phyloP scores from a whole-genome alignment of 1,139 yeast genomes.

The Yamadazyma dushanensis region DNA sequence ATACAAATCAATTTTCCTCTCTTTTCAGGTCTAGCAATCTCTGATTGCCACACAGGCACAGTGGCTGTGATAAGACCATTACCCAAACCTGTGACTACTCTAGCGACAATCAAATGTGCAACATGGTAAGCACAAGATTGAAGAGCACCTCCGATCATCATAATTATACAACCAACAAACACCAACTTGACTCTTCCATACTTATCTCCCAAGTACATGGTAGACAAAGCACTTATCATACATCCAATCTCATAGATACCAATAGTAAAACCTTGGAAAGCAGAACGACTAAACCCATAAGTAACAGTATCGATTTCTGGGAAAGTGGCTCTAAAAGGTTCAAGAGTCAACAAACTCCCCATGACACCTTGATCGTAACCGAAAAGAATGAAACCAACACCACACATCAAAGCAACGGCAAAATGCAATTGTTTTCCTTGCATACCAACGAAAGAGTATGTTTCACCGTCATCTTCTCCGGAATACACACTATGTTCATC shows the following conservation, averaged over 20 bases:
- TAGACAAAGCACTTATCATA: slow-evolving; percentile 32
- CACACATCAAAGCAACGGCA: slow-evolving; percentile 29
- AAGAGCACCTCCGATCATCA: slow-evolving; percentile 37
- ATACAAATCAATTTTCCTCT: slow-evolving; percentile 38
- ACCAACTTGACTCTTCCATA: slow-evolving; percentile 34
- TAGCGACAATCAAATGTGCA: slow-evolving; percentile 38
- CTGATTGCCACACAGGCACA: slow-evolving; percentile 42
- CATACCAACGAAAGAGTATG: slow-evolving; percentile 25
- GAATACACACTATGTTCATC: background rate
- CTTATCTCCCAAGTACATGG: slow-evolving; percentile 35
- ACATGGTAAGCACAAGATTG: slow-evolving; percentile 34
- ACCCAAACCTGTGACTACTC: slow-evolving; percentile 47
- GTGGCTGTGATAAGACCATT: slow-evolving; percentile 38
- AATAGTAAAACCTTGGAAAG: slow-evolving; percentile 35
- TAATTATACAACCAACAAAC: slow-evolving; percentile 32
- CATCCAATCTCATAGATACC: slow-evolving; percentile 42
- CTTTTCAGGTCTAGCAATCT: slow-evolving; percentile 33
- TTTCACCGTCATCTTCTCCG: slow-evolving; percentile 14
- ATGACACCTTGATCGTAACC: slow-evolving; percentile 56
- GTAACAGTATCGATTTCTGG: slow-evolving; percentile 31
- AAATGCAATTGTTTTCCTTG: slow-evolving; percentile 26
- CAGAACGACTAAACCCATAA: slow-evolving; percentile 22
- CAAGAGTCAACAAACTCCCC: slow-evolving; percentile 45
- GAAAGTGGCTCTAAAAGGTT: slow-evolving; percentile 37
- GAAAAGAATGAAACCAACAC: slow-evolving; percentile 33